Evolutionary conservation across 1,139 yeast genomes (phyloP).

Genomic region (Geotrichum klebahnii): DNA sequence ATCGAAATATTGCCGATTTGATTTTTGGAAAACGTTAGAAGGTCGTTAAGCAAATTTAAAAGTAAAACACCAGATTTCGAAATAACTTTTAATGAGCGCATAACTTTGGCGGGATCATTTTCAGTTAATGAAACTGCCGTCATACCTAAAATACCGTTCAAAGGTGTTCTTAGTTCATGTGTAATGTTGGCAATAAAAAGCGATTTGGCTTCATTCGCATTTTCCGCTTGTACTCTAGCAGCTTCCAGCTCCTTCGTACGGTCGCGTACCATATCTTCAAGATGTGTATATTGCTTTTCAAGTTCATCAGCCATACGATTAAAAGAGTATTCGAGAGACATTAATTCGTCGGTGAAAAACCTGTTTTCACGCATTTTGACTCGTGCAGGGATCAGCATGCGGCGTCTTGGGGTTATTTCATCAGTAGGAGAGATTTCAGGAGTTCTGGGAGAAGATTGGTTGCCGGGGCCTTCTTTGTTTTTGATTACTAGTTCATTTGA

Average conservation of each 20-base stretch:
- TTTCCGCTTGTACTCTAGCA: conserved; percentile 84
- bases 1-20: conserved; percentile 79
- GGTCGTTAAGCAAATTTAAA: conserved; percentile 80
- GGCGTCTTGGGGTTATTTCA: background rate
- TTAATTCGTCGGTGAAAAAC: conserved; percentile 75
- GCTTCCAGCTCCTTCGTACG: conserved; percentile 86
- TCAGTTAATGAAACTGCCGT: conserved; percentile 91
- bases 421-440: background rate
- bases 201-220: conserved; percentile 92
- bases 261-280: conserved; percentile 85
- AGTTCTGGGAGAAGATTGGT: too few relatives aligned
- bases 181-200: conserved; percentile 94
- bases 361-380: conserved; percentile 32
- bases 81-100: conserved; percentile 67
- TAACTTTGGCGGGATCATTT: conserved; percentile 58
- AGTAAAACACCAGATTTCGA: conserved; percentile 87
- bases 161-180: conserved; percentile 90
- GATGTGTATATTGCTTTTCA: conserved; percentile 71
- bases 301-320: conserved; percentile 87
- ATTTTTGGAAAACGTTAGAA: conserved; percentile 83
- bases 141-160: conserved; percentile 95
- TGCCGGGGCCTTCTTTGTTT: background rate
- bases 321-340: conserved; percentile 82
- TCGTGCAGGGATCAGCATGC: conserved; percentile 20
- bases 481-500: background rate